Evolutionary conservation across 1,284 basidiomycete genomes (phyloP).

Genomic region (Fomitopsis pinicola): DNA sequence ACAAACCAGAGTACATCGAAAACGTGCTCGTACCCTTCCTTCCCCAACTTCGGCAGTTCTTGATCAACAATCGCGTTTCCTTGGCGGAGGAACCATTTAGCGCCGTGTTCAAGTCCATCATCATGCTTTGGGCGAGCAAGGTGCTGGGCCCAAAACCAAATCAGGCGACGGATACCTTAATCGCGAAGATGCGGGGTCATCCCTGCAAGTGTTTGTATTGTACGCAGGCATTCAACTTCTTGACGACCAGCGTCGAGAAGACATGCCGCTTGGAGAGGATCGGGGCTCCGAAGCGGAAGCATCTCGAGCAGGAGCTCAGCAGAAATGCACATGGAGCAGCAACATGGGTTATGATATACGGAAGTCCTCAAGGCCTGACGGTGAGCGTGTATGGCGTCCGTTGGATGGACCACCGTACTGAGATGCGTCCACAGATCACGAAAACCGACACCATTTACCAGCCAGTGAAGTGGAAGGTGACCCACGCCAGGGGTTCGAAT

Average conservation of each 20-base stretch:
- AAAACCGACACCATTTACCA: background rate
- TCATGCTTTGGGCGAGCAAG: background rate
- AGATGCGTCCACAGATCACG: background rate
- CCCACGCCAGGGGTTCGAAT: background rate
- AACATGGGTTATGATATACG: background rate
- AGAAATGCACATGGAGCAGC: background rate
- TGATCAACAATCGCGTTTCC: background rate
- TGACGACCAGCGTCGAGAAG: background rate
- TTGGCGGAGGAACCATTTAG: background rate
- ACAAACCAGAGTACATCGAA: background rate
- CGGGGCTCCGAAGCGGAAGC: background rate
- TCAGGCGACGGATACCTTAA: background rate
- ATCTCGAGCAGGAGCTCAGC: background rate
- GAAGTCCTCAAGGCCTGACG: background rate
- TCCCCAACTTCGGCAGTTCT: background rate
- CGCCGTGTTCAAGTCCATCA: background rate
- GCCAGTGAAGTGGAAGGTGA: background rate
- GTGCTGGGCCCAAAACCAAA: background rate
- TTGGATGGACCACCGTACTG: background rate
- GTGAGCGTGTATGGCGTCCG: background rate
- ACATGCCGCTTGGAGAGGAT: background rate
- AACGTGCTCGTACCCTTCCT: background rate
- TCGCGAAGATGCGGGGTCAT: background rate
- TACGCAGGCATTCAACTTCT: background rate
- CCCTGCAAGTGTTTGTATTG: background rate